Conservation (phyloP, 768 basidiomycete species). For the Lentinula raphanica region DNA sequence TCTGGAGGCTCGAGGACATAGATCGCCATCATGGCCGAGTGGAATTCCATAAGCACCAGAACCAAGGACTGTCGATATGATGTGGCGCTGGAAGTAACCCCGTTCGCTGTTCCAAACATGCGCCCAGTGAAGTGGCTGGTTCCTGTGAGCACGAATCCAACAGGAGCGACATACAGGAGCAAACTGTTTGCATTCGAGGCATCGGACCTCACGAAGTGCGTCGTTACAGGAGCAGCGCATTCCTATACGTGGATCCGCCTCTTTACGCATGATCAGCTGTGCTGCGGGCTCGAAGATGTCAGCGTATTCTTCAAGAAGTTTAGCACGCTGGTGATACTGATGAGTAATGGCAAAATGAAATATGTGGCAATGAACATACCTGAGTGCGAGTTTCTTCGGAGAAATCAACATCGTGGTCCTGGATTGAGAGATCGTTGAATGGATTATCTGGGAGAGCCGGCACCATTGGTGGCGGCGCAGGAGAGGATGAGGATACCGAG, state of each 20-base stretch:
- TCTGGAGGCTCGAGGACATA: background rate
- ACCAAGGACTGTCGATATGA: background rate
- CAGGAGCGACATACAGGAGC: background rate
- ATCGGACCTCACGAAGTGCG: background rate
- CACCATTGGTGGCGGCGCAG: too few species aligned
- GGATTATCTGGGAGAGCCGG: too few species aligned
- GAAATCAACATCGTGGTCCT: too few species aligned
- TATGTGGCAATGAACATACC: too few species aligned
- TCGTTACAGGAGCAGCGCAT: background rate
- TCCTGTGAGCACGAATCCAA: background rate
- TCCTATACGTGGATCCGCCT: background rate
- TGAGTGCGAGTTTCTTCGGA: too few species aligned
- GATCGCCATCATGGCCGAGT: background rate
- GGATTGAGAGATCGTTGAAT: too few species aligned
- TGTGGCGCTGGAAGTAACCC: background rate
- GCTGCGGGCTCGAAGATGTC: too few species aligned
- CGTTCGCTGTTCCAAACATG: background rate
- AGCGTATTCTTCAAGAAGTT: too few species aligned
- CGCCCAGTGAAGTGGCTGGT: background rate
- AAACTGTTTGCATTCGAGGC: background rate
- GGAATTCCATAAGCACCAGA: background rate
- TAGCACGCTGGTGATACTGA: too few species aligned
- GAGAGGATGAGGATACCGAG: too few species aligned
- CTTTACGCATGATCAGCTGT: background rate
- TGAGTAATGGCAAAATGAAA: too few species aligned